Evolutionary conservation across 1,284 basidiomycete genomes (phyloP).

Genomic region (Cystobasidiaceae sp.): DNA sequence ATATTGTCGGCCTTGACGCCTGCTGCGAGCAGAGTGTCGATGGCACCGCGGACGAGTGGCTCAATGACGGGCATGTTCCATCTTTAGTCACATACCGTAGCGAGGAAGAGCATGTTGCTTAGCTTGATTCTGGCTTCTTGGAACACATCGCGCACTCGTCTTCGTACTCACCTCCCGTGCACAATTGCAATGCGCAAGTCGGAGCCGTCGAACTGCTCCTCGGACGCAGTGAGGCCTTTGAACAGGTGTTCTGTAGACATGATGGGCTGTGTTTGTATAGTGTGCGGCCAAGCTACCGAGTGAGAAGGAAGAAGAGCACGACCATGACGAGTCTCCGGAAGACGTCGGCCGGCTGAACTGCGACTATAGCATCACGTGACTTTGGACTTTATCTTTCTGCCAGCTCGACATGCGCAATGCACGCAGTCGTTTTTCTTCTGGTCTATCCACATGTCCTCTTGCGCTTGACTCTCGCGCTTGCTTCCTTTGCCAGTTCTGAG

Average conservation of each 20-base stretch:
- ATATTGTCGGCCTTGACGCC: slow-evolving; percentile 90
- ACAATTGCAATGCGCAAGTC: slow-evolving; percentile 77
- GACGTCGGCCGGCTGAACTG: not conserved
- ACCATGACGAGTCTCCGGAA: not conserved
- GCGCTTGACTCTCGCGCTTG: too few relatives aligned
- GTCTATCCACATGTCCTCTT: too few relatives aligned
- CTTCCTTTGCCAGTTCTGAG: too few relatives aligned
- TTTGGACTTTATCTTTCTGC: not conserved
- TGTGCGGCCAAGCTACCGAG: not conserved
- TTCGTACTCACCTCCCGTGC: slow-evolving; percentile 56
- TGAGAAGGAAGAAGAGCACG: not conserved
- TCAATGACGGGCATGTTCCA: slow-evolving; percentile 42
- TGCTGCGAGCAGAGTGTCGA: slow-evolving; percentile 42
- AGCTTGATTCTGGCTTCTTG: too few relatives aligned
- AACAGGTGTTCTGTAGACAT: slow-evolving; percentile 44
- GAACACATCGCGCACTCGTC: not conserved
- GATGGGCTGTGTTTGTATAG: slow-evolving; percentile 36
- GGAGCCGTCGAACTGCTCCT: slow-evolving; percentile 67
- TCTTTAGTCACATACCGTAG: slow-evolving; percentile 27
- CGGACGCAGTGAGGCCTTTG: slow-evolving; percentile 68
- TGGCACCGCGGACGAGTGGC: slow-evolving; percentile 38
- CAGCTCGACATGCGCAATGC: not conserved
- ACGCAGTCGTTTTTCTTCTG: not conserved
- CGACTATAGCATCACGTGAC: not conserved
- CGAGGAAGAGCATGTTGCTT: too few relatives aligned